Conservation (phyloP, 345 rosid genomes). For the Rhodamnia rubescens region DNA sequence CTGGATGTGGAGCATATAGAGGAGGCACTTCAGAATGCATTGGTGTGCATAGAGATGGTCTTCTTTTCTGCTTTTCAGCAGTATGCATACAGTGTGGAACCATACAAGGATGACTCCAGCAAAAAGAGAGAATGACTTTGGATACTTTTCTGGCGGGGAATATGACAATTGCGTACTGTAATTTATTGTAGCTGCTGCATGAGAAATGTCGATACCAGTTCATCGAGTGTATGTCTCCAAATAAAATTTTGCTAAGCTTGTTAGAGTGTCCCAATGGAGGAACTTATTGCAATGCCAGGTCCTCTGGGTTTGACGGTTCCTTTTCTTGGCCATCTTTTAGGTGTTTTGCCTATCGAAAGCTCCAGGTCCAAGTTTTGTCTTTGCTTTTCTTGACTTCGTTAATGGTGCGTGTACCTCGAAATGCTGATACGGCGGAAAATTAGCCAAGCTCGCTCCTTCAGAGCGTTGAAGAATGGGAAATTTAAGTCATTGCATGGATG, state of each 20-base stretch:
- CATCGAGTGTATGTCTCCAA: background rate
- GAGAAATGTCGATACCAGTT: background rate
- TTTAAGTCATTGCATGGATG: background rate
- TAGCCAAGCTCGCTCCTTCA: background rate
- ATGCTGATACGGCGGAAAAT: background rate
- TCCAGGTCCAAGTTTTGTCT: background rate
- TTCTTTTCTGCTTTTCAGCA: conserved; percentile 74
- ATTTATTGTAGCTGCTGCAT: background rate
- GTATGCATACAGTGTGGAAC: conserved; percentile 58
- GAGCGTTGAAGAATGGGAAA: background rate
- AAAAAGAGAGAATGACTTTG: background rate
- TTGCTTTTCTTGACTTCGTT: background rate
- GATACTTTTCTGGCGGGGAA: background rate
- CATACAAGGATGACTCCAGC: conserved; percentile 22
- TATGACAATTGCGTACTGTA: background rate
- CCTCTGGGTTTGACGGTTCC: background rate
- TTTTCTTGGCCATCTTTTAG: background rate
- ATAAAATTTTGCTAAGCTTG: background rate
- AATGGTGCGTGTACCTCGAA: background rate
- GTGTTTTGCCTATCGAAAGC: background rate
- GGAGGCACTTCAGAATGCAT: conserved; percentile 80
- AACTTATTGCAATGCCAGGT: background rate
- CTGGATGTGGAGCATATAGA: conserved; percentile 89
- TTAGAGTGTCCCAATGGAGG: background rate
- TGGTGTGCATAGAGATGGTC: conserved; percentile 86